These are phyloP conservation scores for Anastatica hierochuntica DNA, from an alignment of 345 rosid genomes.

Conservation along the genomic window DNA sequence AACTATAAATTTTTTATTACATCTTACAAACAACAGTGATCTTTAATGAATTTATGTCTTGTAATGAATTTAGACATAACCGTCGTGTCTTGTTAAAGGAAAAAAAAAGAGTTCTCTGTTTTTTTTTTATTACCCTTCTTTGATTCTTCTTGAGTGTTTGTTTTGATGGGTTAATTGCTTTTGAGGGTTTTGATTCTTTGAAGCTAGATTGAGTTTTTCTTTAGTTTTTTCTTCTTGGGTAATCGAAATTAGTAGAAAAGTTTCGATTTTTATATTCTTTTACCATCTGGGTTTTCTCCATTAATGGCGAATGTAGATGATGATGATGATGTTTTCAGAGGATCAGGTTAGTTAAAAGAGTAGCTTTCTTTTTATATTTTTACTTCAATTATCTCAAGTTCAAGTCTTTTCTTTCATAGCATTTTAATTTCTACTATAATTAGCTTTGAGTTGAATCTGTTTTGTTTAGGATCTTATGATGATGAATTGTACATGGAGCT, in stretches of 20 bases:
- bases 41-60: constrained; percentile 16
- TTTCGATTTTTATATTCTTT: background rate
- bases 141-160: constrained; percentile 25
- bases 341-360: constrained; percentile 28
- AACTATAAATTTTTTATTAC: background rate
- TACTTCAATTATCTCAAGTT: background rate
- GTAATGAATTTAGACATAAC: constrained; percentile 25
- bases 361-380: background rate
- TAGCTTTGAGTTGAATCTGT: no score
- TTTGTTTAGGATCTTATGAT: constrained; percentile 23
- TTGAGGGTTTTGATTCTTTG: no score
- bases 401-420: background rate
- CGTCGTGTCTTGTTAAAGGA: constrained; percentile 25
- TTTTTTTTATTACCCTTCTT: constrained; percentile 17
- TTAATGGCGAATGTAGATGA: constrained; percentile 45
- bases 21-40: constrained; percentile 16
- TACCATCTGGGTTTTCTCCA: constrained; percentile 5
- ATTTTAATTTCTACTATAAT: no score
- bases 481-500: constrained; percentile 48
- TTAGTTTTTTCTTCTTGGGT: background rate
- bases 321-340: constrained; percentile 27
- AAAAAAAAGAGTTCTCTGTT: background rate
- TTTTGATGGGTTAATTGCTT: constrained; percentile 34
- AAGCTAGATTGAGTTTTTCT: background rate
- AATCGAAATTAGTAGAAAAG: background rate